Base-by-base conservation (phyloP, 495 filamentous ascomycete genomes). In the Arthonia radiata region DNA sequence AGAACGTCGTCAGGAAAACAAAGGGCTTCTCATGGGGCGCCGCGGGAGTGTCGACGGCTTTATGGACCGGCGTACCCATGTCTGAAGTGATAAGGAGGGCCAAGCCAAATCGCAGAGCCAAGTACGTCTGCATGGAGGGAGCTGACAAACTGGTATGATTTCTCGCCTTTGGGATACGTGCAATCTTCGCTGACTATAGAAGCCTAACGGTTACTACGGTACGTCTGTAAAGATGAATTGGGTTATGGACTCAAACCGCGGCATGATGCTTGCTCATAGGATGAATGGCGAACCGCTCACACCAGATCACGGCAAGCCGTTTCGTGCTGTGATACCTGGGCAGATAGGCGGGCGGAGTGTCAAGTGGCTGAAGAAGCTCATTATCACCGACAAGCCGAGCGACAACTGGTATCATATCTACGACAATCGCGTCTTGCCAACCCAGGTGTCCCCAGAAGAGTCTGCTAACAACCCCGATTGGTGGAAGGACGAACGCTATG, bases 331-430 rank as follows among this genome's bases (percentile, higher is more conserved):
- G 3, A 76, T 94, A 5, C 83, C 83, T 0, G 81, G 83, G 3
- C 81, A 91, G 47, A 93, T 94, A 33, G 83, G 83, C 23, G 83
- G 82, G 4, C 58, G 83, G 25, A 91, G 80, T 46, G 82, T 94
- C 15, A 94, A 94, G 47, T 94, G 83, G 83, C 39, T 94, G 34
- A 90, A 75, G 53, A 69, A 58, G 23, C 59, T 94, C 27, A 73
- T 82, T 17, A 39, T 93, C 25, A 86, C 80, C 0, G 60, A 65
- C 4, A 46, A 48, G 3, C 83, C 83, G 0, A 90, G 79, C 40
- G 73, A 83, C 27, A 92, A 90, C 37, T 92, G 82, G 81, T 94
- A 93, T 37, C 83, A 94, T 44, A 78, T 89, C 29, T 78, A 89
- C 40, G 83, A 94, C 40, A 94, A 94, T 36, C 54, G 83, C 24